Evolutionary conservation across 306 rosid species (phyloP).

Genomic region (Argentina anserina): DNA sequence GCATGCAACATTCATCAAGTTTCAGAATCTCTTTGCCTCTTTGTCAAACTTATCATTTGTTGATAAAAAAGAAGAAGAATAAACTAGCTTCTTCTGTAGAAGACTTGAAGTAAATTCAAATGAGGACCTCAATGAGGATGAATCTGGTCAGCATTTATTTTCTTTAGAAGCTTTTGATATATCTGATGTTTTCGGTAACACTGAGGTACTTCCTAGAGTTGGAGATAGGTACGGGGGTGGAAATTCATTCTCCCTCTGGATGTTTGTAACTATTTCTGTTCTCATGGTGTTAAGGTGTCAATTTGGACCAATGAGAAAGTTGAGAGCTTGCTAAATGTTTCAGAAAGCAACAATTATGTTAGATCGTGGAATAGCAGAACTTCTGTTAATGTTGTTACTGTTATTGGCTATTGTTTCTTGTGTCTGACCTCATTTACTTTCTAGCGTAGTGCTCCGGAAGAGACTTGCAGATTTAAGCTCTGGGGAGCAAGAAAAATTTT

Average conservation of each 20-base stretch:
- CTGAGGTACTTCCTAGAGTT: constrained; percentile 58
- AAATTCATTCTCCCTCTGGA: constrained; percentile 41
- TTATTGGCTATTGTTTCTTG: not conserved
- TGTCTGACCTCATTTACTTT: not conserved
- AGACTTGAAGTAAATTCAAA: constrained; percentile 21
- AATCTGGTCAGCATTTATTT: constrained; percentile 38
- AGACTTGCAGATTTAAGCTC: not conserved
- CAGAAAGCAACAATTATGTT: not conserved
- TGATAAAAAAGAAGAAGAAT: not conserved
- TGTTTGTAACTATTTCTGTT: constrained; percentile 32
- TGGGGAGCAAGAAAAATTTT: not conserved
- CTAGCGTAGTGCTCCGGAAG: not conserved
- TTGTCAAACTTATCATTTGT: not conserved
- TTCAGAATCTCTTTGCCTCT: not conserved
- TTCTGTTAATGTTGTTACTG: constrained; percentile 15
- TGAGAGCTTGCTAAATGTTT: constrained; percentile 21
- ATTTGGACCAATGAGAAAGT: constrained; percentile 40
- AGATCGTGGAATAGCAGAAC: not conserved
- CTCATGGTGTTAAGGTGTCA: constrained; percentile 21
- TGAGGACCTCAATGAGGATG: constrained; percentile 33
- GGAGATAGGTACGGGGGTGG: constrained; percentile 62
- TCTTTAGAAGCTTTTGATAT: constrained; percentile 32
- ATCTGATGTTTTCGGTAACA: constrained; percentile 53
- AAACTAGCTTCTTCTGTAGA: not conserved
- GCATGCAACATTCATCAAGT: not conserved